Base-by-base conservation (phyloP, 305 asterid genomes). In the Fraxinus platypoda region DNA sequence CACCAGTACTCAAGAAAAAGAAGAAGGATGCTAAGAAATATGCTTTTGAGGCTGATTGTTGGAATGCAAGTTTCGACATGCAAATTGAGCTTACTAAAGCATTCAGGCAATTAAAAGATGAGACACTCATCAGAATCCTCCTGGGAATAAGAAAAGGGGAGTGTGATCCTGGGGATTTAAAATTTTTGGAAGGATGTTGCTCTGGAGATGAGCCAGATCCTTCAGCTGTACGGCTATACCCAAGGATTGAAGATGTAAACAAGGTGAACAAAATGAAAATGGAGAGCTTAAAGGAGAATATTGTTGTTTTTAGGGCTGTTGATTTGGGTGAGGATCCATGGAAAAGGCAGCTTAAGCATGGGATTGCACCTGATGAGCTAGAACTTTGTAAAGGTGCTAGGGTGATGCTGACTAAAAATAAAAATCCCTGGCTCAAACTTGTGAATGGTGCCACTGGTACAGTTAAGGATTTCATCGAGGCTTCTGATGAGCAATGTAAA, bases 361-460 rank as follows among this genome's bases (percentile, higher is more conserved):
- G 97, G 84, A 94, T 92, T 64, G 95, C 92, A 5, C 93, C 91
- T 8, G 91, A 91, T 74, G 71, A 64, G 81, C 93, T 93, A 23
- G 91, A 91, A 83, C 88, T 94, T 43, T 93, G 98, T 78, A 83
- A 87, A 28, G 94, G 95, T 72, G 94, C 97, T 41, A 85, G 95
- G 43, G 97, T 93, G 80, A 93, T 93, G 90, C 87, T 94, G 71
- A 88, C 86, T 19, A 92, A 90, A 85, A 94, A 94, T 68, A 62
- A 90, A 74, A 78, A 86, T 77, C 78, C 89, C 54, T 73, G 70
- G 37, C 34, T 64, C 34, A 92, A 89, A 73, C 94, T 94, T 30
- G 97, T 93, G 85, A 94, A 94, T 80, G 98, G 98, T 13, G 91
- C 97, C 26, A 88, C 97, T 0, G 95, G 98, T 52, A 93, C 97